Base-by-base conservation (phyloP, 495 filamentous ascomycete genomes). In the Pyronema omphalodes region DNA sequence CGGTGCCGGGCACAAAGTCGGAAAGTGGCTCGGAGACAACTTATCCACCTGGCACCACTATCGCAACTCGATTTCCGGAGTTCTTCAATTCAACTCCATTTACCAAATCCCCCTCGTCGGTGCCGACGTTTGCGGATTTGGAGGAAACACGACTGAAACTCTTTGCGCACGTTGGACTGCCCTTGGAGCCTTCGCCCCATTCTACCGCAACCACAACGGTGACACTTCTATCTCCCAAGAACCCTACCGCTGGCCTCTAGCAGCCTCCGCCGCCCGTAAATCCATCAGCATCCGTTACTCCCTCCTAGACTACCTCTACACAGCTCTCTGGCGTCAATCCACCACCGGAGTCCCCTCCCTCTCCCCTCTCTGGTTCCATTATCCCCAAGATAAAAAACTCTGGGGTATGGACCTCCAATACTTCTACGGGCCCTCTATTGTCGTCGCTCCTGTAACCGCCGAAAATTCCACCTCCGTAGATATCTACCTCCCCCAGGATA, bases 1-100 rank as follows among this genome's bases (percentile, higher is more conserved):
- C 5, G 86, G 87, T 29, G 82, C 85, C 12, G 87, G 87, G 7
- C 66, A 71, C 41, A 73, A 82, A 29, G 85, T 89, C 12, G 86
- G 85, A 5, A 82, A 94, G 60, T 94, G 87, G 87, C 77, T 89
- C 0, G 87, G 87, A 7, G 87, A 94, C 70, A 93, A 94, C 64
- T 43, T 79, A 11, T 78, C 79, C 36, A 66, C 73, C 35, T 94
- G 87, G 87, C 68, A 73, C 15, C 72, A 84, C 44, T 91, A 88
- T 67, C 75, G 79, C 4, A 68, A 72, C 23, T 79, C 76, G 14
- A 86, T 94, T 59, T 65, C 76, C 3, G 74, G 76, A 54, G 74
- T 85, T 67, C 68, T 93, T 29, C 75, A 80, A 12, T 94, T 89
- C 59, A 78, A 80, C 0, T 73, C 83, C 3, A 76, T 93, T 58